Evolutionary conservation across 2,329 filamentous ascomycete genomes (phyloP), one percentile per base, ranked within the genome.

Genomic region (Hypoxylon sp.): DNA sequence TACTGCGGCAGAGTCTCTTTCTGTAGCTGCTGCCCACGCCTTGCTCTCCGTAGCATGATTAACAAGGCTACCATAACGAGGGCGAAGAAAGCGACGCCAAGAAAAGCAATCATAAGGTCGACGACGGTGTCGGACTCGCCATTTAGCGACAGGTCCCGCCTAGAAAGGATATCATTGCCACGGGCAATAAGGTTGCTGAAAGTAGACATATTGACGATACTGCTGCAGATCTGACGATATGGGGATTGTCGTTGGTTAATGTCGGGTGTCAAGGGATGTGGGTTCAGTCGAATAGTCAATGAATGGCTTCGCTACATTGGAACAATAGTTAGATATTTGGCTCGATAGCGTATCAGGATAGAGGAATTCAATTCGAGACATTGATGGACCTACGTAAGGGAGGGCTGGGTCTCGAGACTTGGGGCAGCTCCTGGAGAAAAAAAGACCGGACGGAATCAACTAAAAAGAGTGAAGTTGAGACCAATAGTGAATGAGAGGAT

Each of bases 61-160:
- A 97, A 87, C 26, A 85, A 81, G 61, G 87, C 89, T 55, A 91
- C 82, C 61, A 93, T 83, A 49, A 89, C 76, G 28, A 97, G 83
- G 64, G 86, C 89, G 72, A 95, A 79, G 72, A 96, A 87, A 72
- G 95, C 82, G 46, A 99, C 84, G 68, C 90, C 89, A 71, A 98
- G 84, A 58, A 98, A 86, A 62, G 88, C 86, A 72, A 97, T 91
- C 76, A 97, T 82, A 44, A 97, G 87, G 75, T 93, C 89, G 77
- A 94, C 84, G 81, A 91, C 89, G 65, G 83, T 87, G 71, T 91
- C 82, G 72, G 82, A 80, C 62, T 80, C 80, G 69, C 66, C 69
- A 26, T 68, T 64, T 36, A 68, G 57, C 30, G 59, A 76, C 64
- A 80, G 73, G 64, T 79, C 80, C 71, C 88, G 85, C 74, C 80